A percentile compares a stretch with the other conserved stretches of the same genome.
phyloP scores from a whole-genome alignment of 192 early-diverging fungal species.

The Ambispora gerdemannii region DNA sequence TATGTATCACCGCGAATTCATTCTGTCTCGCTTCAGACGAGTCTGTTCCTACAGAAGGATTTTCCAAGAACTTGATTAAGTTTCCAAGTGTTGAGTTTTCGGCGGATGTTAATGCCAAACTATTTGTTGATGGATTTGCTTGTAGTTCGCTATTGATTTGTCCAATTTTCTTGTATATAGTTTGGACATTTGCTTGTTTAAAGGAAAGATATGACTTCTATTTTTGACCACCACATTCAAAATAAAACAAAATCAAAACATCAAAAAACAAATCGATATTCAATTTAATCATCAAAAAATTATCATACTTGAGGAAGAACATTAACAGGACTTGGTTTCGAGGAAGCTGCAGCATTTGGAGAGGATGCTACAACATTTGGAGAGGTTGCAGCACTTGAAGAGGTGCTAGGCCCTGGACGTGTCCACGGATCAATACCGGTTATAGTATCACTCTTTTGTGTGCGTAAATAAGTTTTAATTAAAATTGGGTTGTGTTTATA shows the following conservation, averaged over 20 bases:
- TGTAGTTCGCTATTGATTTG: slow-evolving; percentile 64
- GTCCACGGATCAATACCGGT: slow-evolving; percentile 23
- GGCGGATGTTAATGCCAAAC: slow-evolving; percentile 9
- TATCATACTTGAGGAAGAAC: slow-evolving; percentile 33
- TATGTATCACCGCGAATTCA: slow-evolving; percentile 46
- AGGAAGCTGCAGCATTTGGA: too few species aligned
- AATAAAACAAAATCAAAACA: too few species aligned
- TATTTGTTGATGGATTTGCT: slow-evolving; percentile 5
- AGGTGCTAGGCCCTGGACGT: slow-evolving; percentile 34
- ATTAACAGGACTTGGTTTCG: slow-evolving; percentile 20
- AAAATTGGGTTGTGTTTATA: background rate
- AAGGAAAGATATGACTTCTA: slow-evolving; percentile 60
- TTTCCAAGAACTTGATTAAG: slow-evolving; percentile 42
- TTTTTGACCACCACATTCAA: too few species aligned
- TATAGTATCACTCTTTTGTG: slow-evolving; percentile 24
- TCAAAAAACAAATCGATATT: too few species aligned
- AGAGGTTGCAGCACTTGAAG: too few species aligned
- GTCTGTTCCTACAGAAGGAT: slow-evolving; percentile 28
- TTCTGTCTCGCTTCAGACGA: slow-evolving; percentile 17
- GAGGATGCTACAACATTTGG: too few species aligned
- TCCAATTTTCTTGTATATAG: slow-evolving; percentile 71
- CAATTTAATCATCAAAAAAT: too few species aligned
- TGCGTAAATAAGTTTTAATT: slow-evolving; percentile 7
- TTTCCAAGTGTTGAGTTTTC: slow-evolving; percentile 34
- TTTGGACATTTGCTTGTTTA: slow-evolving; percentile 63